Evolutionary conservation across 106 monocot species (phyloP).

Genomic region (Dioscorea alata): DNA sequence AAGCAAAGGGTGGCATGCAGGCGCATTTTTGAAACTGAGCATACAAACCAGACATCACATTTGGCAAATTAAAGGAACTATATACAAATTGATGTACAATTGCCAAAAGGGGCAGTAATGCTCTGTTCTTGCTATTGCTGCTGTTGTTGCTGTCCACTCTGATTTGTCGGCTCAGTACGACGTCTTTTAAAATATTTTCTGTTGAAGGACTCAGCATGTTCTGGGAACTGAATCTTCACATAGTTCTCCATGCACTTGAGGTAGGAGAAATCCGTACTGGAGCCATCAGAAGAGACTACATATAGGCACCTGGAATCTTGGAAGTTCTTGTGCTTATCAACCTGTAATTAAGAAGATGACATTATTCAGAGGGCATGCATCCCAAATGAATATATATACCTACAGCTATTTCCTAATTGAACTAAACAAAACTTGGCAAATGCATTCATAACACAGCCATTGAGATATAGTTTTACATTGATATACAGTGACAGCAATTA

Average conservation of each 20-base stretch:
- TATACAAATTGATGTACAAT: not conserved
- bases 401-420: not conserved
- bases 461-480: not conserved
- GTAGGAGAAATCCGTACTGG: constrained; percentile 67
- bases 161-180: not conserved
- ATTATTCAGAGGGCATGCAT: not conserved
- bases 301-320: constrained; percentile 62
- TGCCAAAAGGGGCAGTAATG: not conserved
- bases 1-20: too few species aligned
- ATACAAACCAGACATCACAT: not conserved
- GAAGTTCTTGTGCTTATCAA: constrained; percentile 47
- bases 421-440: not conserved
- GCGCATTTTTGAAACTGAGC: too few species aligned
- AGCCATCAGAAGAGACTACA: constrained; percentile 55
- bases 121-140: not conserved
- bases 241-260: constrained; percentile 75
- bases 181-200: constrained; percentile 30
- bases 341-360: constrained; percentile 25
- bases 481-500: too few species aligned
- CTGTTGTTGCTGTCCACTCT: constrained; percentile 1
- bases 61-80: not conserved
- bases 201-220: constrained; percentile 47
- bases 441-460: not conserved
- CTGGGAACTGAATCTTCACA: constrained; percentile 40
- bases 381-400: not conserved